A percentile compares a stretch with the other conserved stretches of the same genome.
These are phyloP conservation scores for Fusarium nematophilum DNA, from an alignment of 2,329 filamentous ascomycete species.

Conservation along the genomic window DNA sequence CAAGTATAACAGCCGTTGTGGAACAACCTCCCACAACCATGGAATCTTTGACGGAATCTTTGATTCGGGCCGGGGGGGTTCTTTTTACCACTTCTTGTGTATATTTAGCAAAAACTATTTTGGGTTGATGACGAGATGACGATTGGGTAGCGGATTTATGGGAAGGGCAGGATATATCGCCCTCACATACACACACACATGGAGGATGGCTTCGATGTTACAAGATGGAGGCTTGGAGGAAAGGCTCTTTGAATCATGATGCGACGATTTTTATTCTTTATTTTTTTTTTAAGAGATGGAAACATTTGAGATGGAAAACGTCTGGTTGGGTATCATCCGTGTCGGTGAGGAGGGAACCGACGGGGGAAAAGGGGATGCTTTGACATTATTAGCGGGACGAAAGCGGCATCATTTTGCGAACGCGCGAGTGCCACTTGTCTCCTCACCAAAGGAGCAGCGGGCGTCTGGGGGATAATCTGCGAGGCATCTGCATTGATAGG, in stretches of 20 bases:
- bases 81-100: conserved; percentile 1
- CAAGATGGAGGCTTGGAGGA: neutral
- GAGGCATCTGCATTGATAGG: neutral
- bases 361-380: neutral
- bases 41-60: neutral
- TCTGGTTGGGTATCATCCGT: too few relatives aligned
- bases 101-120: conserved; percentile 6
- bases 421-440: neutral
- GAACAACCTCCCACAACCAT: neutral
- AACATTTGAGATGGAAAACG: too few relatives aligned
- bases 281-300: too few relatives aligned
- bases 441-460: neutral
- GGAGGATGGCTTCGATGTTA: neutral
- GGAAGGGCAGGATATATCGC: neutral
- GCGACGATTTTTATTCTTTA: neutral
- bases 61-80: too few relatives aligned
- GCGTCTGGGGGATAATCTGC: neutral
- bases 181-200: neutral
- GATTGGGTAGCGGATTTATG: conserved; percentile 16
- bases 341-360: too few relatives aligned
- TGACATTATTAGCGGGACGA: conserved; percentile 12
- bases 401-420: conserved; percentile 28
- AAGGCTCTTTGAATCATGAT: neutral
- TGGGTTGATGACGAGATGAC: conserved; percentile 14
- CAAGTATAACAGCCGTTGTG: neutral